Evolutionary conservation across 2,329 filamentous ascomycete species (phyloP), one percentile per base, ranked within the genome.

Genomic region (Aspergillus bombycis): DNA sequence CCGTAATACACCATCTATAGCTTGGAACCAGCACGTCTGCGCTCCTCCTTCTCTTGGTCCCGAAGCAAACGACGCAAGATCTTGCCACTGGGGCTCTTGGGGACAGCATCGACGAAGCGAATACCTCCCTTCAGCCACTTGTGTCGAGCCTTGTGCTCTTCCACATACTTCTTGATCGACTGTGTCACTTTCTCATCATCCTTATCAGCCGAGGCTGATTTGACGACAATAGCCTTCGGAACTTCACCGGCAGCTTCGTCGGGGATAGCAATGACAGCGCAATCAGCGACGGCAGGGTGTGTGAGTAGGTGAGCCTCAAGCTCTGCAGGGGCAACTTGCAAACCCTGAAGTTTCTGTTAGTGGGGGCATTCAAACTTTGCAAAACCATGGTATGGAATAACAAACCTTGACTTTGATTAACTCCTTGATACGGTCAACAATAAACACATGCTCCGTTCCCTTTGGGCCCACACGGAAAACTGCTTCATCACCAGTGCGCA

Each of bases 401-500:
- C 76, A 23, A 79, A 89, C 89, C 82, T 92, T 92, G 72, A 92
- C 90, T 75, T 92, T 92, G 78, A 93, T 92, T 58, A 92, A 81
- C 72, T 93, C 88, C 80, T 91, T 91, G 71, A 91, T 89, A 6
- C 94, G 88, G 74, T 97, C 94, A 1, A 93, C 90, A 63, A 97
- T 90, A 74, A 93, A 90, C 56, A 97, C 75, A 72, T 97, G 94
- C 77, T 97, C 92, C 67, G 89, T 81, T 3, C 92, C 92, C 2
- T 83, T 81, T 0, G 86, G 84, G 9, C 87, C 82, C 71, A 86
- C 84, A 2, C 85, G 84, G 12, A 96, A 81, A 3, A 94, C 81
- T 0, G 90, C 92, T 75, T 96, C 92, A 71, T 97, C 94, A 7
- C 94, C 94, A 0, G 94, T 97, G 46, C 86, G 86, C 84, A 96